Evolutionary conservation across 106 monocot genomes (phyloP), one percentile per base, ranked within the genome.

Genomic region (Dactylorhiza incarnata): DNA sequence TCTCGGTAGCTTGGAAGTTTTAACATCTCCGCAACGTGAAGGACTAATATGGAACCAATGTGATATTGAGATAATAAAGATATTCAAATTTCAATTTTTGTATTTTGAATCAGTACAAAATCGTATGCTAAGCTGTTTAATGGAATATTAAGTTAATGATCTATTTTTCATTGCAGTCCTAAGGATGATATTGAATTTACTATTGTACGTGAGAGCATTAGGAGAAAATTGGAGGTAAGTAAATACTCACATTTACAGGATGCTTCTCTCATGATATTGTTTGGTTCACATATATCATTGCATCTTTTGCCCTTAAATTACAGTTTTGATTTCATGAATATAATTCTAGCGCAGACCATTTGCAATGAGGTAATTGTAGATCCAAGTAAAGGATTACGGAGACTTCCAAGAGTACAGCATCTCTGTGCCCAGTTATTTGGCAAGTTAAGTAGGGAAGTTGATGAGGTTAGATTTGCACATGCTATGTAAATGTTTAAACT

Each of bases 401-500:
- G 91, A 77, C 95, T 96, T 86, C 93, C 88, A 54, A 84, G 95
- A 65, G 90, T 96, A 62, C 95, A 96, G 71, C 95, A 96, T 81
- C 81, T 96, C 15, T 91, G 73, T 73, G 83, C 95, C 10, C 79
- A 85, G 45, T 85, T 96, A 58, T 89, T 85, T 51, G 89, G 87
- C 10, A 92, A 54, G 68, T 74, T 96, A 76, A 87, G 80, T 72
- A 87, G 77, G 54, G 95, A 90, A 85, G 89, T 82, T 76, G 85
- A 91, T 74, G 95, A 96, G 90, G 95, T 93, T 88, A 66, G 44
- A 52, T 23, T 74, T 77, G 20, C 45, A 23, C 23, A 24, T 49
- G 50, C 6, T 3, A 9, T 9, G 4, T 66, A 37, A 37, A 66
- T 12, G 4, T 66, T 37, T 37, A 66, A 37, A 66, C 29, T 29